Evolutionary conservation across 495 filamentous ascomycete genomes (phyloP), one percentile per base, ranked within the genome.

Genomic region (Aspergillus asperescens): DNA sequence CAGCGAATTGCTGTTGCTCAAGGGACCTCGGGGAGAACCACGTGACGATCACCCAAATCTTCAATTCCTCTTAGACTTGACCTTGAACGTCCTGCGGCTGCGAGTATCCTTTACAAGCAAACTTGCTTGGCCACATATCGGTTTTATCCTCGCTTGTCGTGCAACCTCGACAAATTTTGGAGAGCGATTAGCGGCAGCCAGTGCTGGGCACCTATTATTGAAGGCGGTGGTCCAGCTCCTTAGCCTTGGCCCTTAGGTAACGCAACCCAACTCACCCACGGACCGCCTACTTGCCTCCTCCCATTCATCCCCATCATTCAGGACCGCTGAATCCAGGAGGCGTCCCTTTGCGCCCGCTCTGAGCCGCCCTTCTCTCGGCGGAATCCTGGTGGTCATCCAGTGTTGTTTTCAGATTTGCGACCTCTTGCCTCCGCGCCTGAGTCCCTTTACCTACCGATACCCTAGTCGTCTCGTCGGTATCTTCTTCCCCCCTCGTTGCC

Each of bases 271-370:
- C 37, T 38, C 47, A 46, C 43, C 50, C 31, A 43, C 43, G 39
- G 32, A 34, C 35, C 22, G 55, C 49, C 40, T 52, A 34, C 57
- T 50, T 55, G 42, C 48, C 48, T 55, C 32, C 52, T 52, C 44
- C 18, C 25, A 58, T 51, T 32, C 49, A 52, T 53, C 44, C 45
- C 31, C 60, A 35, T 41, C 28, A 47, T 47, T 40, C 54, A 50
- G 42, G 28, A 40, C 42, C 46, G 61, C 58, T 48, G 28, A 50
- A 68, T 67, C 68, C 66, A 74, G 69, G 69, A 72, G 69, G 65
- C 58, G 60, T 28, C 62, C 62, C 65, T 58, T 42, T 29, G 10
- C 32, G 18, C 48, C 27, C 50, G 35, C 23, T 44, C 42, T 50
- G 43, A 32, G n/a, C 51, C 54, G 35, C 16, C 51, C 42, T 34